phyloP scores from a whole-genome alignment of 2,329 filamentous ascomycete genomes.

The Simplicillium sp. region DNA sequence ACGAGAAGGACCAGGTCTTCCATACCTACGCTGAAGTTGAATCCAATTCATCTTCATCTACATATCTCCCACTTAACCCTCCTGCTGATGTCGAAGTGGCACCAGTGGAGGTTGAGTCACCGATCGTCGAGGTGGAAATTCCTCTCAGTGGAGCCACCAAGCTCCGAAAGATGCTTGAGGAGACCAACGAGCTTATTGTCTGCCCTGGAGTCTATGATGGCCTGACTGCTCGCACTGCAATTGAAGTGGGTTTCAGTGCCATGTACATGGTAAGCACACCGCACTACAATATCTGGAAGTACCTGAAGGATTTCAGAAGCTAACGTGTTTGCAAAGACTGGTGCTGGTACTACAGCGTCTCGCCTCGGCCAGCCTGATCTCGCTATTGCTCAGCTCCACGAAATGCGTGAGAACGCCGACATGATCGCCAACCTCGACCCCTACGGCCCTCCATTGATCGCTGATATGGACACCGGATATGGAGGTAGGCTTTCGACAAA shows the following conservation, averaged over 20 bases:
- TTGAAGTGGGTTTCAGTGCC: slow-evolving; percentile 50
- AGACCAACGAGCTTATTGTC: slow-evolving; percentile 36
- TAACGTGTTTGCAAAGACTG: slow-evolving; percentile 34
- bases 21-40: too few relatives aligned
- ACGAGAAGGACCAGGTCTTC: too few relatives aligned
- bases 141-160: slow-evolving; percentile 18
- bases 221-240: slow-evolving; percentile 52
- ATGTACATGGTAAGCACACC: slow-evolving; percentile 52
- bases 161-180: slow-evolving; percentile 29
- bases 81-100: too few relatives aligned
- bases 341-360: slow-evolving; percentile 53
- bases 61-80: too few relatives aligned
- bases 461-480: slow-evolving; percentile 51
- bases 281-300: neutral
- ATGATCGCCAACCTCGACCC: slow-evolving; percentile 55
- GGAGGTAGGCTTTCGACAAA: slow-evolving; percentile 27
- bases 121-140: slow-evolving; percentile 2
- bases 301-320: too few relatives aligned
- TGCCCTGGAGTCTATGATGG: slow-evolving; percentile 63
- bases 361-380: slow-evolving; percentile 54
- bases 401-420: slow-evolving; percentile 53
- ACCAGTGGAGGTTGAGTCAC: too few relatives aligned
- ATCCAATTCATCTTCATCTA: too few relatives aligned
- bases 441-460: slow-evolving; percentile 46
- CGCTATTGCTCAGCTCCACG: slow-evolving; percentile 49